A percentile compares a stretch with the other conserved stretches of the same genome.
These are phyloP conservation scores for Neurospora tetrasperma DNA, from an alignment of 495 filamentous ascomycete species.

Conservation along the genomic window DNA sequence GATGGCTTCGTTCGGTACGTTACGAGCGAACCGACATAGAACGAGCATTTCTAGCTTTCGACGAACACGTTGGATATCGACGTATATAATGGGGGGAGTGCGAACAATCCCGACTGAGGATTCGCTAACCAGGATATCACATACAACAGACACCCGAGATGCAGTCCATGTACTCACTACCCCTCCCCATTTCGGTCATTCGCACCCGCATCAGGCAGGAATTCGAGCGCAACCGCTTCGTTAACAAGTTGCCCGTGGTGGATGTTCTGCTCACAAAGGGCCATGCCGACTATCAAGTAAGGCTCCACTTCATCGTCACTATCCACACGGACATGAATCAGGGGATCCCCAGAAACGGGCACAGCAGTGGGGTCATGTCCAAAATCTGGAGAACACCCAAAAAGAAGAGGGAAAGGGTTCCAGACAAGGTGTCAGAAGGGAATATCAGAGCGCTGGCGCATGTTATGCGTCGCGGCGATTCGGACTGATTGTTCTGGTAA, in stretches of 20 bases:
- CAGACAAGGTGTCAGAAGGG: not conserved
- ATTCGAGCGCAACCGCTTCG: conserved; percentile 91
- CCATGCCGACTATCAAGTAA: conserved; percentile 79
- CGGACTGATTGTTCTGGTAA: not conserved
- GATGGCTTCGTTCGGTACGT: conserved; percentile 90
- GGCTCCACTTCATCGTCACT: conserved; percentile 2
- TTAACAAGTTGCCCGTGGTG: conserved; percentile 75
- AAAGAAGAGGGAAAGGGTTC: not conserved
- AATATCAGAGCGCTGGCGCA: not conserved
- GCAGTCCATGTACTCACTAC: conserved; percentile 89
- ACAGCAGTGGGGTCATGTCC: not conserved
- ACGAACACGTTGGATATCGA: not conserved
- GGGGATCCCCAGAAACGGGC: not conserved
- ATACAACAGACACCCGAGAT: conserved; percentile 75
- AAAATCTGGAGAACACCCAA: not conserved
- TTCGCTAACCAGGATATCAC: conserved; percentile 6
- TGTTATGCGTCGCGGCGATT: not conserved
- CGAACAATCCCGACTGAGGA: not conserved
- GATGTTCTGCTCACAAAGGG: conserved; percentile 84
- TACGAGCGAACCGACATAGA: not conserved
- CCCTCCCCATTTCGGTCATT: conserved; percentile 75
- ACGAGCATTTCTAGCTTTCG: not conserved
- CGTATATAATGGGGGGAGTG: not conserved
- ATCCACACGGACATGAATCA: not conserved
- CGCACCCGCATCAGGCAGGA: conserved; percentile 94